Evolutionary conservation across 768 basidiomycete species (phyloP), one percentile per base, ranked within the genome.

Genomic region (Pleurotus platypus): DNA sequence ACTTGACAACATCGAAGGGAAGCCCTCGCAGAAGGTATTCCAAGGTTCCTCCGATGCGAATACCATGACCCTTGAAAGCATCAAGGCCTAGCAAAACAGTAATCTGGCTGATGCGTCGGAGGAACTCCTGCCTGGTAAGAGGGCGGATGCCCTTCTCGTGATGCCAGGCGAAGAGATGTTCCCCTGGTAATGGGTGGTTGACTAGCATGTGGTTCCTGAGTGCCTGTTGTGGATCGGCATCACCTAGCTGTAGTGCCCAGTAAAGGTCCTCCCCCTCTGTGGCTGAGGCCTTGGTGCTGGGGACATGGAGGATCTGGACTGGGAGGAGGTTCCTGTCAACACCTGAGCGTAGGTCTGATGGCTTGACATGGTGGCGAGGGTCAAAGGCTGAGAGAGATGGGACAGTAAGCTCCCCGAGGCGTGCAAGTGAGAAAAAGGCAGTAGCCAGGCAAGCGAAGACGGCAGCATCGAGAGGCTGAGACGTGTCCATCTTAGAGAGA

Each of bases 331-430:
- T 55, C 12, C 66, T 55, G 39, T 76, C 73, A 4, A 2, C 9
- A 0, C 58, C 60, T 0, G 18, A 13, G 0, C 57, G 18, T 0
- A 78, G 49, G 43, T 71, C 49, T 0, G 59, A 30, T 0, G 46
- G 63, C 4, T 62, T 75, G 57, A 75, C 56, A 53, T 79, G 73
- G 0, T 43, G 15, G 0, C 8, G 37, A 0, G 69, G 62, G 39
- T 71, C 42, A 56, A 78, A 79, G 58, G n/a, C 56, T 0, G 61
- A 64, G 0, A 76, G 61, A 1, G 20, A 62, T 1, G 63, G 67
- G 0, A 77, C 60, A 0, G 72, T 75, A 53, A 80, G 72, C 57
- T 81, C 76, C 0, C 77, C 75, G 0, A 70, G 43, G 0, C 73
- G 46, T 0, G 71, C 69, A 0, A 64, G 65, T 1, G 68, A 39